Conservation (phyloP, 202 grass and related monocot genomes). For the Schoenoplectus triqueter region DNA sequence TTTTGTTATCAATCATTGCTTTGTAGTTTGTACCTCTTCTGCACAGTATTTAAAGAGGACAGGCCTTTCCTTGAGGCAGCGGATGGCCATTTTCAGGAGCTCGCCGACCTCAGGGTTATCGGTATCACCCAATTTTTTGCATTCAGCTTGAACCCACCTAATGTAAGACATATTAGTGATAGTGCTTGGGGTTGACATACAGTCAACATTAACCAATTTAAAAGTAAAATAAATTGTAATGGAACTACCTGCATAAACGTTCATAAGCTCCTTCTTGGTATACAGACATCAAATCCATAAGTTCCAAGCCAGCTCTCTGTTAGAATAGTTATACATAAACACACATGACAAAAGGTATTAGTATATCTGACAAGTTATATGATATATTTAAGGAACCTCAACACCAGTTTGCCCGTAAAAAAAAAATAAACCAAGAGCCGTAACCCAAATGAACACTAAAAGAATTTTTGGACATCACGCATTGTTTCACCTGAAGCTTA, state of each 20-base stretch:
- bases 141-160: conserved; percentile 94
- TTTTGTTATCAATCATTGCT: background rate
- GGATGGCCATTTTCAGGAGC: conserved; percentile 85
- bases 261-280: conserved; percentile 99
- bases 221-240: too few species aligned
- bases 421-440: background rate
- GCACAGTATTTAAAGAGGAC: conserved; percentile 98
- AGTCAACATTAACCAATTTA: too few species aligned
- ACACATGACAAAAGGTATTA: background rate
- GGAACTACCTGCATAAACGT: conserved; percentile 68
- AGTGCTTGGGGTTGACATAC: too few species aligned
- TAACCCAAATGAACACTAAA: background rate
- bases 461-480: background rate
- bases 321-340: conserved; percentile 36
- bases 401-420: background rate
- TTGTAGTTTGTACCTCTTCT: conserved; percentile 70
- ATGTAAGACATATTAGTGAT: too few species aligned
- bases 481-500: background rate
- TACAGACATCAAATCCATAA: conserved; percentile 99
- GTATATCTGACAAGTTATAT: background rate
- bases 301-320: conserved; percentile 98
- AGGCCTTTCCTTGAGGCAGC: conserved; percentile 88
- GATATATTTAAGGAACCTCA: too few species aligned
- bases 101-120: conserved; percentile 96
- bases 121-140: conserved; percentile 89